Evolutionary conservation across 2,329 filamentous ascomycete genomes (phyloP).

Genomic region (Colletotrichum endophyticum): DNA sequence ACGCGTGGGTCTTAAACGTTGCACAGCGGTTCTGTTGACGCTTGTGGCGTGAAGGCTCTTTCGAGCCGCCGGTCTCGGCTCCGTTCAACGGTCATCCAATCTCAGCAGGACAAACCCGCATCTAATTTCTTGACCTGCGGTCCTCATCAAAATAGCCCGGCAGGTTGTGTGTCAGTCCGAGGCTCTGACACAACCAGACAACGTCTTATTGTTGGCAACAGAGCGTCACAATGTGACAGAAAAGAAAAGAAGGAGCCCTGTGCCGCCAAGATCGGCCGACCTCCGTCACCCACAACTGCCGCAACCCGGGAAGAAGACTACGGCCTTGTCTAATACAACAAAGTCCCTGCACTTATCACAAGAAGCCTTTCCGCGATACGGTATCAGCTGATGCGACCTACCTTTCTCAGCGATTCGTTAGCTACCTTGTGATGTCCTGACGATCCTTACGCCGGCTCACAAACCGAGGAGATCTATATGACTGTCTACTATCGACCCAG

Average conservation of each 20-base stretch:
- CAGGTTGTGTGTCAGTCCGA: neutral
- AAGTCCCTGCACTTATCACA: constrained; percentile 2
- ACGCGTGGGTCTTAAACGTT: neutral
- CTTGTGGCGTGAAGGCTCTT: neutral
- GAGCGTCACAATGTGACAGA: neutral
- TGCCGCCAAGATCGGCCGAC: constrained; percentile 12
- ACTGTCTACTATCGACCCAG: constrained; percentile 2
- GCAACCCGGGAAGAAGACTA: neutral
- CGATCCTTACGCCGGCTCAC: constrained; percentile 10
- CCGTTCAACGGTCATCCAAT: constrained; percentile 3
- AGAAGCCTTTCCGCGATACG: neutral
- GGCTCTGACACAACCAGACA: neutral
- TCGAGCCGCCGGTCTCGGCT: constrained; percentile 9
- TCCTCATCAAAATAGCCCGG: constrained; percentile 1
- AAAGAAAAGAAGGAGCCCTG: neutral
- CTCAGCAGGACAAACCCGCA: constrained; percentile 8
- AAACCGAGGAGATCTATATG: constrained; percentile 17
- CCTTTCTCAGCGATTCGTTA: neutral
- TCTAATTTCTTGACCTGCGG: constrained; percentile 5
- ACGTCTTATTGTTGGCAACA: neutral
- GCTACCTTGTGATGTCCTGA: neutral
- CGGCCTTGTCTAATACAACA: neutral
- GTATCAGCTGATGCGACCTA: constrained; percentile 12
- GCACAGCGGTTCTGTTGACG: neutral
- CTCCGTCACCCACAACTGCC: constrained; percentile 10